Conservation (phyloP, 108 stramenopile genomes). For the Nitzschia inconspicua region DNA sequence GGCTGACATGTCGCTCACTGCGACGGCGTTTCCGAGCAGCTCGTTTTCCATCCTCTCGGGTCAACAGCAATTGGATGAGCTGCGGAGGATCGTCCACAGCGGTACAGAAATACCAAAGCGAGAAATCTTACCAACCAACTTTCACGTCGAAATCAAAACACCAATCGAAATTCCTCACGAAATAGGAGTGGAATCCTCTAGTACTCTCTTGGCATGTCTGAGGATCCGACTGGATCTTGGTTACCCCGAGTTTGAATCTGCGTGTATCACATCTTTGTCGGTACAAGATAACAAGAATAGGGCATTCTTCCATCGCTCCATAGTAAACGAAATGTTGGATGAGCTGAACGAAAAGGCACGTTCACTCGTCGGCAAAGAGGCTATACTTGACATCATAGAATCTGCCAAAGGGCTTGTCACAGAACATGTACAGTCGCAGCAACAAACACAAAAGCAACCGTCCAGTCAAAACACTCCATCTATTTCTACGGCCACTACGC, state of each 20-base stretch:
- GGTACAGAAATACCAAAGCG: background rate
- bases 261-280: constrained; percentile 22
- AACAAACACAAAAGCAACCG: background rate
- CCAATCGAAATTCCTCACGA: background rate
- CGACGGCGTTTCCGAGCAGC: constrained; percentile 1
- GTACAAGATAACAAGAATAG: too few relatives aligned
- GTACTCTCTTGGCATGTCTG: too few relatives aligned
- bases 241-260: constrained; percentile 30
- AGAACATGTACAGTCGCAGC: background rate
- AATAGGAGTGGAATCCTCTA: background rate
- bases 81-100: too few relatives aligned
- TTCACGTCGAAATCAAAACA: constrained; percentile 24
- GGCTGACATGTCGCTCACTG: background rate
- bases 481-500: background rate
- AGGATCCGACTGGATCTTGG: constrained; percentile 19
- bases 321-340: constrained; percentile 22
- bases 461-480: background rate
- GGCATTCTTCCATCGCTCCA: constrained; percentile 6
- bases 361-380: constrained; percentile 35
- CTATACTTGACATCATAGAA: constrained; percentile 44
- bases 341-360: constrained; percentile 21
- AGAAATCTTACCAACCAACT: constrained; percentile 4
- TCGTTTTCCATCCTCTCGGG: background rate
- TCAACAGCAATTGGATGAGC: too few relatives aligned
- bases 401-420: constrained; percentile 21